Conservation (phyloP, 2,329 filamentous ascomycete genomes). For the Oidium heveae region DNA sequence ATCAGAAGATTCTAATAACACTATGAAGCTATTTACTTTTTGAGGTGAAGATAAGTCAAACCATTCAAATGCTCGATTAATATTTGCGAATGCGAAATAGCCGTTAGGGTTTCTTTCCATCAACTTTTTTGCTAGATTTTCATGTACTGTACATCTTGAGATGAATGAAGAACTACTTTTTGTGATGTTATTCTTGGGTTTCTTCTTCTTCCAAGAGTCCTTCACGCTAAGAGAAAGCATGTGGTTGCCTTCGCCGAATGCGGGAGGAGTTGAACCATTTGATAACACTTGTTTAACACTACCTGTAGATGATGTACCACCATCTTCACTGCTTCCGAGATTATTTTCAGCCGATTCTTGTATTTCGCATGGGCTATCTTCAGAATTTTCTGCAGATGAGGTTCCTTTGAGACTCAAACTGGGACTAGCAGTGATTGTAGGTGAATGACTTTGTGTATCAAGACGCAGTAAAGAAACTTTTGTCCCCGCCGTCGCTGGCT, state of each 20-base stretch:
- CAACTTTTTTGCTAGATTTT: slow-evolving; percentile 52
- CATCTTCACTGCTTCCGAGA: slow-evolving; percentile 29
- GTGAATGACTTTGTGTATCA: slow-evolving; percentile 2
- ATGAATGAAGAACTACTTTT: slow-evolving; percentile 99
- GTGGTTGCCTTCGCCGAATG: slow-evolving; percentile 71
- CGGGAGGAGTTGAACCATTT: slow-evolving; percentile 22
- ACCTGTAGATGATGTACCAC: slow-evolving; percentile 24
- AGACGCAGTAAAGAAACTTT: slow-evolving; percentile 46
- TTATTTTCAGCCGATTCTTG: slow-evolving; percentile 34
- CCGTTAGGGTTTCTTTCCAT: slow-evolving; percentile 56
- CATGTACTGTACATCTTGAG: slow-evolving; percentile 82
- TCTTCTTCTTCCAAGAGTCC: slow-evolving; percentile 57
- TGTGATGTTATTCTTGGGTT: slow-evolving; percentile 93
- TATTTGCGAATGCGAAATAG: slow-evolving; percentile 77
- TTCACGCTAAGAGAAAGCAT: slow-evolving; percentile 39
- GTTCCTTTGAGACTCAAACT: slow-evolving; percentile 18
- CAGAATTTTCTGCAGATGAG: slow-evolving; percentile 16
- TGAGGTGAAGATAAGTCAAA: slow-evolving; percentile 56
- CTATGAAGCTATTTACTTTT: slow-evolving; percentile 23
- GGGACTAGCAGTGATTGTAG: neutral
- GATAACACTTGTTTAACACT: neutral
- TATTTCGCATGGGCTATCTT: slow-evolving; percentile 34
- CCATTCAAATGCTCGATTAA: slow-evolving; percentile 92
- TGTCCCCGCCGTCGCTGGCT: slow-evolving; percentile 64
- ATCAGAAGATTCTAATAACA: neutral